phyloP scores from a whole-genome alignment of 1,284 basidiomycete genomes.

The Sanguinoderma infundibulare region DNA sequence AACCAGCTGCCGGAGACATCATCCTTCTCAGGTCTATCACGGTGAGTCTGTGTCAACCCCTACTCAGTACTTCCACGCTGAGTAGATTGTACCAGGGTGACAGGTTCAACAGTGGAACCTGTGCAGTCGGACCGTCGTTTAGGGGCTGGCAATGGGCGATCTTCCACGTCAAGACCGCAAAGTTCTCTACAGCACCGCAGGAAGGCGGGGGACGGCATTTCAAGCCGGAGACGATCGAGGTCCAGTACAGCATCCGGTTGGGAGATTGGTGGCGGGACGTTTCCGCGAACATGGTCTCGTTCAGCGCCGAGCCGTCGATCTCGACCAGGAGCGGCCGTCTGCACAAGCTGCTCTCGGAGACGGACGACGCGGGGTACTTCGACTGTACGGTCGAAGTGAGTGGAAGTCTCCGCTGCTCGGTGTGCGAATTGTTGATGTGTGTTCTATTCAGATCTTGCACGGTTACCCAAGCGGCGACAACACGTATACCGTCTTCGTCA shows the following conservation, averaged over 20 bases:
- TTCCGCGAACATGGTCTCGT: slow-evolving; percentile 5
- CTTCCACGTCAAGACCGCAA: slow-evolving; percentile 29
- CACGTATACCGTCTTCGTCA: slow-evolving; percentile 61
- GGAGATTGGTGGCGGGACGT: slow-evolving; percentile 52
- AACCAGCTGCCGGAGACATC: slow-evolving; percentile 47
- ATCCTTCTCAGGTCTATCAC: slow-evolving; percentile 41
- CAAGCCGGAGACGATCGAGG: slow-evolving; percentile 33
- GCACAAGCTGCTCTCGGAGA: slow-evolving; percentile 55
- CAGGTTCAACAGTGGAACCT: slow-evolving; percentile 33
- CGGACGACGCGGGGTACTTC: slow-evolving; percentile 53
- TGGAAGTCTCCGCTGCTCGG: not conserved
- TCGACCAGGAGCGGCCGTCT: slow-evolving; percentile 3
- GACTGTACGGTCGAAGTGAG: slow-evolving; percentile 71
- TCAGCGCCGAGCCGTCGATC: not conserved
- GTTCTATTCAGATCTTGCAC: slow-evolving; percentile 48
- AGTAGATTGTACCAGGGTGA: slow-evolving; percentile 29
- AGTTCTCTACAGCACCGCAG: slow-evolving; percentile 4
- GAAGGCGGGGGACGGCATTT: slow-evolving; percentile 16
- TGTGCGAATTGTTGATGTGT: not conserved
- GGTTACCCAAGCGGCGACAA: slow-evolving; percentile 41
- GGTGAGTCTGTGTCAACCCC: slow-evolving; percentile 12
- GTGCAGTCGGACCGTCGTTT: slow-evolving; percentile 37
- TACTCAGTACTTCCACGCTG: no score
- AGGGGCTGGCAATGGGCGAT: slow-evolving; percentile 36
- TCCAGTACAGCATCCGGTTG: slow-evolving; percentile 41